A percentile compares a stretch with the other conserved stretches of the same genome.
phyloP scores from a whole-genome alignment of 768 basidiomycete species.

The Phylloporus sp. region DNA sequence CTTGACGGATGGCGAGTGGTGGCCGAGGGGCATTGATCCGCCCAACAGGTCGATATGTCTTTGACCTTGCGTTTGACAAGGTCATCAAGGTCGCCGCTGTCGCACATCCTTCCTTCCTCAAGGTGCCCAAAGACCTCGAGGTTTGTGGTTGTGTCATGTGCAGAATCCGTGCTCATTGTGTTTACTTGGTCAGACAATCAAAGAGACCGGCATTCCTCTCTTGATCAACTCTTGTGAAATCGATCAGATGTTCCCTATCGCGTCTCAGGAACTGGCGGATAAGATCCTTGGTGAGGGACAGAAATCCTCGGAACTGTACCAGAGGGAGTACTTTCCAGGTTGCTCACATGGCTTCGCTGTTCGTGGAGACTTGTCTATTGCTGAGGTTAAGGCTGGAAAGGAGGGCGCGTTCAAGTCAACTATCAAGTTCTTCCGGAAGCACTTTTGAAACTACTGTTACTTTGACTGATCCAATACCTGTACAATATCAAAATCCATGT shows the following conservation, averaged over 20 bases:
- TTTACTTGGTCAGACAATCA: slow-evolving; percentile 42
- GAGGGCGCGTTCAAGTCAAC: slow-evolving; percentile 50
- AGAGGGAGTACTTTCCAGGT: slow-evolving; percentile 29
- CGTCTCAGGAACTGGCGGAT: slow-evolving; percentile 44
- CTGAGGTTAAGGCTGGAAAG: slow-evolving; percentile 55
- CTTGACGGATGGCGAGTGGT: background rate
- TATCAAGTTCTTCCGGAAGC: slow-evolving; percentile 50
- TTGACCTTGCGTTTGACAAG: slow-evolving; percentile 44
- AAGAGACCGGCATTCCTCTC: slow-evolving; percentile 47
- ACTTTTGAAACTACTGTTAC: slow-evolving; percentile 14
- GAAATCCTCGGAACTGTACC: slow-evolving; percentile 36
- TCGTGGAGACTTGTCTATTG: slow-evolving; percentile 44
- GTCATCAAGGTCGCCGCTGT: slow-evolving; percentile 37
- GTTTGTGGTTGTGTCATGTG: slow-evolving; percentile 26
- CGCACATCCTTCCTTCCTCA: slow-evolving; percentile 45
- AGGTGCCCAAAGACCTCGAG: slow-evolving; percentile 49
- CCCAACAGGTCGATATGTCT: slow-evolving; percentile 38
- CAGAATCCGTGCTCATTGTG: background rate
- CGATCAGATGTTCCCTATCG: slow-evolving; percentile 49
- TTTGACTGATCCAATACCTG: background rate
- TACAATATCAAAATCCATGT: background rate
- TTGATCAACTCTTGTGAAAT: slow-evolving; percentile 64
- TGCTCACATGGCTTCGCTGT: slow-evolving; percentile 56
- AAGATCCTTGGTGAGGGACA: slow-evolving; percentile 42
- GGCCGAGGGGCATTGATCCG: background rate